These are phyloP conservation scores for Verticillium dahliae DNA, from an alignment of 2,329 filamentous ascomycete genomes.

Conservation along the genomic window DNA sequence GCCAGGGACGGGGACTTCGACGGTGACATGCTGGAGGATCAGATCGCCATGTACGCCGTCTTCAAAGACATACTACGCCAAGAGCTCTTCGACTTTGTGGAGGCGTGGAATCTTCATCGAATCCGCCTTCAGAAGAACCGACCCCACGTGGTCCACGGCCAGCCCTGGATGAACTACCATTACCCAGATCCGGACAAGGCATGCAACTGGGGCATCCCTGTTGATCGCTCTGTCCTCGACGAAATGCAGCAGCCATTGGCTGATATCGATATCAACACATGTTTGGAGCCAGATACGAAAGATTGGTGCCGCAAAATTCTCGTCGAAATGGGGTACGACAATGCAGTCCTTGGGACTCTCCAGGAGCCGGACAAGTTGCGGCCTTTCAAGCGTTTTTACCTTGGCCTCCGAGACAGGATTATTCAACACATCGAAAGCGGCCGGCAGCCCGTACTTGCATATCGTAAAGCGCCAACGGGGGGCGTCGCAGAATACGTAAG, in stretches of 20 bases:
- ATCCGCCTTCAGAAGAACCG: conserved; percentile 3
- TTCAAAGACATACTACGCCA: not conserved
- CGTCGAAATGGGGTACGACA: not conserved
- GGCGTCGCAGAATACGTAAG: too few species aligned
- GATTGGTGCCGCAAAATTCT: not conserved
- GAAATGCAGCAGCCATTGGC: too few species aligned
- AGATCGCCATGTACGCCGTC: conserved; percentile 6
- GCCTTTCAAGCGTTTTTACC: too few species aligned
- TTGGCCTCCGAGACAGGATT: too few species aligned
- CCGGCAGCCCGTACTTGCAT: too few species aligned
- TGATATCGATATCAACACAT: too few species aligned
- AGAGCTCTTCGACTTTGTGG: conserved; percentile 4
- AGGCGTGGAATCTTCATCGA: conserved; percentile 1
- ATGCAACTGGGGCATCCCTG: not conserved
- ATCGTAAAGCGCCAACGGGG: too few species aligned
- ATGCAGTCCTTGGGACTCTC: not conserved
- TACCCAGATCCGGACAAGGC: conserved; percentile 4
- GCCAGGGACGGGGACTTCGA: conserved; percentile 4
- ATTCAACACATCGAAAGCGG: too few species aligned
- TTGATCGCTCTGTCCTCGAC: too few species aligned
- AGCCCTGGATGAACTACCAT: conserved; percentile 5
- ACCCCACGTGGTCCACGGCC: not conserved
- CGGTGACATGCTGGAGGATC: conserved; percentile 2
- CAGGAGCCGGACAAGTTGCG: not conserved
- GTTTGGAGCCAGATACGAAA: not conserved